A percentile compares a stretch with the other conserved stretches of the same genome.
Evolutionary conservation across 345 rosid genomes (phyloP).

Genomic region (Geranium rotundifolium): DNA sequence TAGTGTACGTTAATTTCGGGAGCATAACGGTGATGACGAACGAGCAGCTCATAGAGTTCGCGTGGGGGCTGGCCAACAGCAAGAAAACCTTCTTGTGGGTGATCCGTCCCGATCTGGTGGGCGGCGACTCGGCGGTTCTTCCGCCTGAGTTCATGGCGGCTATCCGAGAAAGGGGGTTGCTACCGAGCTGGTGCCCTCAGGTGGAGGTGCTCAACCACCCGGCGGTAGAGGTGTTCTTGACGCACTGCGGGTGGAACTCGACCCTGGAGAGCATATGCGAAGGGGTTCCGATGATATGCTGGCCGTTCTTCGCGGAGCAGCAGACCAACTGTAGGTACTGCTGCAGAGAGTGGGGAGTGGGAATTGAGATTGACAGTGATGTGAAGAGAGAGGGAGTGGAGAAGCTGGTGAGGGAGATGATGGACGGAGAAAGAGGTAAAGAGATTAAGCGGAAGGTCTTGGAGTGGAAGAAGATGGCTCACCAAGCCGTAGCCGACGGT

Average conservation of each 20-base stretch:
- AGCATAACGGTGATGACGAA: conserved; percentile 42
- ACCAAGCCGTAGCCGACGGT: conserved; percentile 9
- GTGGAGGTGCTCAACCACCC: conserved; percentile 41
- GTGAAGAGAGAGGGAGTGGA: conserved; percentile 45
- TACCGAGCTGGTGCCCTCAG: conserved; percentile 52
- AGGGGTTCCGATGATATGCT: conserved; percentile 47
- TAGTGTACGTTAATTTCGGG: conserved; percentile 54
- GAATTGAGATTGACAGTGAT: conserved; percentile 44
- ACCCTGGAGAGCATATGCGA: conserved; percentile 32
- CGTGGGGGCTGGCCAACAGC: conserved; percentile 60
- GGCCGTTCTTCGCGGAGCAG: conserved; percentile 65
- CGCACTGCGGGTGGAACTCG: conserved; percentile 64
- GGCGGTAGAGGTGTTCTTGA: conserved; percentile 41
- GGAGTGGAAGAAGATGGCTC: conserved; percentile 33
- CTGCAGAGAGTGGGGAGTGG: conserved; percentile 45
- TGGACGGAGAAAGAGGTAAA: conserved; percentile 39
- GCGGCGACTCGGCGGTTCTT: conserved; percentile 29
- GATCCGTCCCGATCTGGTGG: conserved; percentile 44
- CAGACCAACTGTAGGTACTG: conserved; percentile 40
- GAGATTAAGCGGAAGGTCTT: conserved; percentile 37
- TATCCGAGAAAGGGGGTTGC: conserved; percentile 25
- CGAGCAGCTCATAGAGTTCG: conserved; percentile 38
- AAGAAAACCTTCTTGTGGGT: conserved; percentile 45
- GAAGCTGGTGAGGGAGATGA: conserved; percentile 34
- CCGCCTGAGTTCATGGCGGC: conserved; percentile 26